Evolutionary conservation across 208 protist species (phyloP), one percentile per base, ranked within the genome.

Genomic region (Trypanosoma scelopori): DNA sequence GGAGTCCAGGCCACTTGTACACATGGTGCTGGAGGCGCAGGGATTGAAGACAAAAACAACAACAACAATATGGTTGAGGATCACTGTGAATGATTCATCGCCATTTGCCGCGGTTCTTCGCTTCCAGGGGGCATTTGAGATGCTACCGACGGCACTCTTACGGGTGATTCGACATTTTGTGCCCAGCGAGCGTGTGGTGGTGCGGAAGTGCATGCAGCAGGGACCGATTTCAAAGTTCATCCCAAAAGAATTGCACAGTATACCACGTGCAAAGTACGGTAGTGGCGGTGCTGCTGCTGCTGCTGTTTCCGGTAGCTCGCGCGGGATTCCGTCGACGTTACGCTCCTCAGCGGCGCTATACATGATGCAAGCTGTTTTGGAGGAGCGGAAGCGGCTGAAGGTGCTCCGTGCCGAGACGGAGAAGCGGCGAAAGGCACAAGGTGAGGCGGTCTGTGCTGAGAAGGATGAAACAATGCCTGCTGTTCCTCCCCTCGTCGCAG

Each of bases 41-140:
- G 12, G 1, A n/a, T 18, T 46, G 18, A 55, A 45, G 12, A 5
- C 47, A 35, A n/a, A n/a, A n/a, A 22, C 23, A 46, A 66, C 5
- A 55, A 49, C 60, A 32, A 56, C 37, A 23, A 20, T 66, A 25
- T 66, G 60, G 60, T 3, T 66, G 15, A 25, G 23, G 30, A 56
- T 66, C 16, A 28, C 37, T 2, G 48, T 48, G 42, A 23, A 27
- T 35, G 27, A 25, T 5, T 56, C 60, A 22, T 20, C 60, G 12
- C 16, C 46, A 15, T 66, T 66, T 35, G 60, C 60, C n/a, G 60
- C 60, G 20, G 47, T 66, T 66, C 50, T 66, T 23, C 60, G 49
- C 16, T 66, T 66, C 52, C 42, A 45, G 5, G 50, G 37, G 1
- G 13, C 47, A 0, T 55, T 56, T 66, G 9, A 45, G 20, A n/a